Evolutionary conservation across 495 filamentous ascomycete genomes (phyloP), one percentile per base, ranked within the genome.

Genomic region (Penicillium riverlandense): DNA sequence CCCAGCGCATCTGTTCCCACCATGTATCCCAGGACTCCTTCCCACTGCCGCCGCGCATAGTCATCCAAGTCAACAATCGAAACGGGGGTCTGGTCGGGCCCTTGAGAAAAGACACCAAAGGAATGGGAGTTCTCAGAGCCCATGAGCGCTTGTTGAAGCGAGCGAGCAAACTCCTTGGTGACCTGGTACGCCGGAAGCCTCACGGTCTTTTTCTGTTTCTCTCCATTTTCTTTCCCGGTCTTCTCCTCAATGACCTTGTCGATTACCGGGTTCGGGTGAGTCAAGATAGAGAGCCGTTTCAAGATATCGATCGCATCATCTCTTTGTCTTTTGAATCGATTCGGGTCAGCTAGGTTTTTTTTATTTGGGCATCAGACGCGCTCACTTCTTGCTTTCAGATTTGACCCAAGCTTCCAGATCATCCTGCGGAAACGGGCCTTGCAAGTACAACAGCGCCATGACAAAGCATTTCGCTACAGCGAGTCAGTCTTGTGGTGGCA

Each of bases 1-100:
- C 34, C 75, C 55, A 62, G 75, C 58, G 73, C 78, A 43, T 76
- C 76, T 31, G 75, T 83, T 38, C 83, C 83, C 29, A 98, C 92
- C 65, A 98, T 90, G 58, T 91, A 98, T 60, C 95, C 90, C 29
- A 97, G 66, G 8, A 98, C 94, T 7, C 87, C 83, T 61, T 98
- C 94, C 88, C 94, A 98, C 57, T 96, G 91, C 48, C 74, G 77
- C 38, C 84, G 75, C 11, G 90, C 91, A 65, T 90, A 96, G 27
- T 79, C 71, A 50, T 98, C 94, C n/a, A 98, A 74, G 54, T 82
- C 85, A 14, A 69, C 52, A 6, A 89, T 63, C 14, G 80, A 73
- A 22, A 92, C 74, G 30, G 70, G 65, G 33, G 70, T 63, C 11
- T 79, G 71, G 29, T 78, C 71, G 1, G 79, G 65, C n/a, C 74